phyloP scores from a whole-genome alignment of 441 rosid genomes.

The Euphorbia corollata region DNA sequence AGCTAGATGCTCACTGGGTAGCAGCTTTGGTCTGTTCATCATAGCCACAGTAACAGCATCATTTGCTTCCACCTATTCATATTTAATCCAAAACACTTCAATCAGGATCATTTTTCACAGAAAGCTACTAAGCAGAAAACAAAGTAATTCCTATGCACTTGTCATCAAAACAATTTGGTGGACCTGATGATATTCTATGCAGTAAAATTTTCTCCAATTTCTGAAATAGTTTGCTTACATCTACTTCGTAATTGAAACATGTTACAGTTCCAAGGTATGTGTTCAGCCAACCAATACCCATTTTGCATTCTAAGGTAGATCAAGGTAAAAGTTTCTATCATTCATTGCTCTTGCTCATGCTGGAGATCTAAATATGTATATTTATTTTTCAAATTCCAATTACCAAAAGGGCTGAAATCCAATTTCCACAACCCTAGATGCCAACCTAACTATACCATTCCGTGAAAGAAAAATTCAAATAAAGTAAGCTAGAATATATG shows the following conservation, averaged over 20 bases:
- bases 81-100: constrained; percentile 9
- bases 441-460: constrained; percentile 8
- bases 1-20: constrained; percentile 60
- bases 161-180: neutral
- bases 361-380: neutral
- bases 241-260: neutral
- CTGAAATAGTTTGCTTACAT: neutral
- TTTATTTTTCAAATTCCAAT: neutral
- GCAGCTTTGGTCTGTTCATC: constrained; percentile 73
- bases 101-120: neutral
- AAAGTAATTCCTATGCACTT: neutral
- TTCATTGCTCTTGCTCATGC: neutral
- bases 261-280: neutral
- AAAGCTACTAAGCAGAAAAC: neutral
- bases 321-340: neutral
- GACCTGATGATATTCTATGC: neutral
- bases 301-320: neutral
- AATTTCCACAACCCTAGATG: neutral
- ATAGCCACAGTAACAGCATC: constrained; percentile 83
- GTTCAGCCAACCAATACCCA: neutral
- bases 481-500: too few relatives aligned
- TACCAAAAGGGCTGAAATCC: neutral
- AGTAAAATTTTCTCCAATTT: neutral
- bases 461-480: neutral
- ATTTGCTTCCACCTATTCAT: constrained; percentile 68